Base-by-base conservation (phyloP, 148 eudicot species). In the Dysphania ambrosioides region DNA sequence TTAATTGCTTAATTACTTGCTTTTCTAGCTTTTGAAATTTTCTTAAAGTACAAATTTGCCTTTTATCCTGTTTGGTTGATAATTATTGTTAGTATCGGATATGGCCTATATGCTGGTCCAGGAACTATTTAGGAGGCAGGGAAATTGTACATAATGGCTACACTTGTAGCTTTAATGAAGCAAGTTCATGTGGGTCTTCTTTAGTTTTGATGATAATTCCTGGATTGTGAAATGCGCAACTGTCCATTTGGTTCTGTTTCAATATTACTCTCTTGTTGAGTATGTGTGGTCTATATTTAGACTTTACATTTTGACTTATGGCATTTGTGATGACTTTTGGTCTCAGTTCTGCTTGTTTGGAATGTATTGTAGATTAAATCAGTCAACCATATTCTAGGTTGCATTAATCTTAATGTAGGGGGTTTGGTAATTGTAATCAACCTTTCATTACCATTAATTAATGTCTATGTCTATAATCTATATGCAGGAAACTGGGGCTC, bases 401-500 rank as follows among this genome's bases (percentile, higher is more conserved):
- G 68, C 41, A 8, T 36, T 21, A 35, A n/a, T 65, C 23, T 35
- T 7, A n/a, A 8, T 2, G 40, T 3, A 11, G 30, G 12, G 55
- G 34, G 6, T 23, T 70, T 55, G 38, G 26, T 53, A 42, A 26
- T 21, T 12, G 53, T 58, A 53, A 60, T 41, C 31, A 13, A 42
- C 29, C 15, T 27, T 38, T 30, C 56, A 30, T 47, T 56, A 56
- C 29, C 72, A 49, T n/a, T 34, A 42, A 27, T 78, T 40, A 35
- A 36, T 67, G 49, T 51, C 12, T 42, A n/a, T 60, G 5, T 40
- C 32, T 56, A 26, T 3, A 44, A 58, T 70, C 29, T 34, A 55
- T 79, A 42, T 75, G 70, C 59, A 96, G 99, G 94, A 89, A 36
- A 90, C 97, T 26, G 92, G 90, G 62, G 91, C 97, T 84, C 87